phyloP scores from a whole-genome alignment of 768 basidiomycete genomes.

The Mycena floridula region DNA sequence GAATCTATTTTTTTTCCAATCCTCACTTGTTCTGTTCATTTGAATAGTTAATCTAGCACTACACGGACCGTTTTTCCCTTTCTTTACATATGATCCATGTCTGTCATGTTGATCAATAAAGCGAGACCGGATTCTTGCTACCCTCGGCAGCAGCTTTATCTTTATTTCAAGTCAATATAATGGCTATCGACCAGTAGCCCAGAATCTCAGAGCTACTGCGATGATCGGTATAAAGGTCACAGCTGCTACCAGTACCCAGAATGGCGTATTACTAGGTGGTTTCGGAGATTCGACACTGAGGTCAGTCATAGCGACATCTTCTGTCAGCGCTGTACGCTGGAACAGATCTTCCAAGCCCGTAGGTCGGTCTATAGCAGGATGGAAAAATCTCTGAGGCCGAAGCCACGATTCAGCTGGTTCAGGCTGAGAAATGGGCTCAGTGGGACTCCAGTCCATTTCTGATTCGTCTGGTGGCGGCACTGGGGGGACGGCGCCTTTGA shows the following conservation, averaged over 20 bases:
- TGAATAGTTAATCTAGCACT: not conserved
- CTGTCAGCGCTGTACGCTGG: slow-evolving; percentile 49
- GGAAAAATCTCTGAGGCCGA: slow-evolving; percentile 69
- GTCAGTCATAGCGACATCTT: slow-evolving; percentile 30
- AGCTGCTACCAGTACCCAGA: too few species aligned
- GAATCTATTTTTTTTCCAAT: not conserved
- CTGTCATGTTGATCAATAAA: too few species aligned
- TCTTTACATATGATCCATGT: not conserved
- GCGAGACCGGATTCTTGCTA: too few species aligned
- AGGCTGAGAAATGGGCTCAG: slow-evolving; percentile 21
- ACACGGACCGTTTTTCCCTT: not conserved
- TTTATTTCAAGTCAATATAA: too few species aligned
- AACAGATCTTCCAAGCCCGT: slow-evolving; percentile 73
- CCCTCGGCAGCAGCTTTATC: too few species aligned
- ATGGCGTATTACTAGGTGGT: too few species aligned
- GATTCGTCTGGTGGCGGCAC: slow-evolving; percentile 28
- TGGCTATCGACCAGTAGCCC: too few species aligned
- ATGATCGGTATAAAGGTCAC: slow-evolving; percentile 22
- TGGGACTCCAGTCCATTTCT: slow-evolving; percentile 70
- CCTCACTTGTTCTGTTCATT: not conserved
- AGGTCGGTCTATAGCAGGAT: slow-evolving; percentile 70
- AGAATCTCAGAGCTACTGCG: slow-evolving; percentile 19
- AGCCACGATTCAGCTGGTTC: slow-evolving; percentile 42
- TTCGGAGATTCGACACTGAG: too few species aligned
- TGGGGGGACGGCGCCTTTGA: slow-evolving; percentile 27